Evolutionary conservation across 768 basidiomycete genomes (phyloP).

Genomic region (Suillus decipiens): DNA sequence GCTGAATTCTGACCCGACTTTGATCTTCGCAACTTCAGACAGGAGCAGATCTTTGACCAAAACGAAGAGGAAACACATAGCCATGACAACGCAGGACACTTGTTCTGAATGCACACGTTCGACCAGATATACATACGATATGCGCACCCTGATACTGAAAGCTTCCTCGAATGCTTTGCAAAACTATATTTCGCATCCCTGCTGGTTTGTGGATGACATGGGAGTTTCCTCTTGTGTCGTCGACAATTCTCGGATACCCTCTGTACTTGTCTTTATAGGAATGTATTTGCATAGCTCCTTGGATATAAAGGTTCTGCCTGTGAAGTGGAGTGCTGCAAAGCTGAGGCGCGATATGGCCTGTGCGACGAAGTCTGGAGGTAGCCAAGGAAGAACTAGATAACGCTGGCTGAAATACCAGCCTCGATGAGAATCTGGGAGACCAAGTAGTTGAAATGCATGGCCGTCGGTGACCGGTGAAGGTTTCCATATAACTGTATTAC

Average conservation of each 20-base stretch:
- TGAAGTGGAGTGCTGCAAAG: too few species aligned
- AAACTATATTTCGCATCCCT: constrained; percentile 85
- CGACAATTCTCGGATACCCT: constrained; percentile 92
- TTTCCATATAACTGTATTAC: too few species aligned
- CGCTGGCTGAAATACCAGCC: too few species aligned
- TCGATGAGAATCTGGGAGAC: too few species aligned
- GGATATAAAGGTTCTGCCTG: too few species aligned
- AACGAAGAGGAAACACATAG: constrained; percentile 85
- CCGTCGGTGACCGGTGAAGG: too few species aligned
- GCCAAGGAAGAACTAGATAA: too few species aligned
- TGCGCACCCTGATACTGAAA: constrained; percentile 91
- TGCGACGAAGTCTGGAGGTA: too few species aligned
- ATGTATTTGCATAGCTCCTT: too few species aligned
- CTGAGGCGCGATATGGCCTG: too few species aligned
- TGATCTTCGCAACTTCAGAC: constrained; percentile 79
- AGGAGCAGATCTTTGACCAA: constrained; percentile 85
- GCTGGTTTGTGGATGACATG: constrained; percentile 89
- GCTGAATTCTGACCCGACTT: constrained; percentile 76
- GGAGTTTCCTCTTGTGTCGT: constrained; percentile 98
- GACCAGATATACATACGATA: constrained; percentile 1
- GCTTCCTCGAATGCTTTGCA: constrained; percentile 83
- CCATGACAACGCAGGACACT: constrained; percentile 90
- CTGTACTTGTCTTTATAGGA: constrained; percentile 63
- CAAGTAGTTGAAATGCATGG: too few species aligned
- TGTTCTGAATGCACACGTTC: constrained; percentile 58